Evolutionary conservation across 495 filamentous ascomycete genomes (phyloP), one percentile per base, ranked within the genome.

Genomic region (Aspergillus mulundensis): DNA sequence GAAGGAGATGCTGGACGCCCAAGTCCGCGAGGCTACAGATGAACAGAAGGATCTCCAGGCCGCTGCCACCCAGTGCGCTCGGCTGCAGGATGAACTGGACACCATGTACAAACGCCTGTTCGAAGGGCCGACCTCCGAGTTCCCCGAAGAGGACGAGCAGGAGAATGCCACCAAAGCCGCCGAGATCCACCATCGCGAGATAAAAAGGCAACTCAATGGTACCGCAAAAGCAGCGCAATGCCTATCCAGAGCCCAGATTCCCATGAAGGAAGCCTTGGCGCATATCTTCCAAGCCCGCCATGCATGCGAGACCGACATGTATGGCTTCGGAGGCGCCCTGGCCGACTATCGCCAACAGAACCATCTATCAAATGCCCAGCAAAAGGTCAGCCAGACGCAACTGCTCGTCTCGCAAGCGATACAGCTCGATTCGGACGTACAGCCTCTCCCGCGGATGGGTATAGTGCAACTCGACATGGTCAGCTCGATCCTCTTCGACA

Each of bases 381-480:
- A 39, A n/a, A 51, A 51, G 48, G 48, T 51, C 8, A 38, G 28
- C 28, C 48, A 51, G 48, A 51, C 48, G 16, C 48, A 51, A 32
- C n/a, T 51, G 30, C 30, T 51, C 2, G 32, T 51, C 16, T 28
- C 24, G 3, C 48, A 51, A n/a, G 48, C 48, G 14, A n/a, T 20
- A 1, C 48, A n/a, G 10, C 30, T 51, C 18, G 48, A 51, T 30
- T 14, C 16, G 15, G 21, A 51, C 5, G 28, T 51, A 2, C 48
- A 12, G 2, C 28, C 24, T 11, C 48, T 51, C 30, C 48, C 48
- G 6, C n/a, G 16, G 11, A 51, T 51, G 48, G 30, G 30, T 10
- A 38, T 51, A 5, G 48, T 51, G 8, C 48, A 51, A n/a, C 3
- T 36, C 20, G 48, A 51, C 32, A 38, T 36, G 48, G 20, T 51